These are phyloP conservation scores for Farysia itapuensis DNA, from an alignment of 1,284 basidiomycete genomes.

Conservation along the genomic window DNA sequence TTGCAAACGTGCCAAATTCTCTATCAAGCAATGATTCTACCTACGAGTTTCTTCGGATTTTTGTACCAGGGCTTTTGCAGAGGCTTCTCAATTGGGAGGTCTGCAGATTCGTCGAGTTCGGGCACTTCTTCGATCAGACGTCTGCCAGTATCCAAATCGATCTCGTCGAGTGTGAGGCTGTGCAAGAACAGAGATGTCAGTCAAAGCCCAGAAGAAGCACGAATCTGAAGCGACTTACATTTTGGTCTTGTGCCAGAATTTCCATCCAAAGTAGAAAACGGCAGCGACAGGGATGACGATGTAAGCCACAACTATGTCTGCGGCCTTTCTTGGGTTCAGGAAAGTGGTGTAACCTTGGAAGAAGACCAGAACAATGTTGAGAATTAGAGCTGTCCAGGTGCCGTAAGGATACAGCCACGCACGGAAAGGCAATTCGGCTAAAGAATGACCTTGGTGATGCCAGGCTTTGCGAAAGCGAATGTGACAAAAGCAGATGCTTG, in stretches of 20 bases:
- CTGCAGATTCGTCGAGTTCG: neutral
- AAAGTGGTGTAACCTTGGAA: slow-evolving; percentile 40
- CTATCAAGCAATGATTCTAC: slow-evolving; percentile 9
- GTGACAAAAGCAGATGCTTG: slow-evolving; percentile 33
- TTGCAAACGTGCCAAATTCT: too few species aligned
- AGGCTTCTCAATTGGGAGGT: neutral
- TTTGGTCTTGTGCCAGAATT: slow-evolving; percentile 61
- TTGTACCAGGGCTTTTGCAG: slow-evolving; percentile 17
- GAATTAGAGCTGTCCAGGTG: slow-evolving; percentile 15
- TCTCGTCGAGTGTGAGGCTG: slow-evolving; percentile 12
- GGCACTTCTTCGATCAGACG: slow-evolving; percentile 14
- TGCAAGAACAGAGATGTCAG: slow-evolving; percentile 2
- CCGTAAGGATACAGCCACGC: slow-evolving; percentile 29
- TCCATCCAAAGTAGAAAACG: slow-evolving; percentile 70
- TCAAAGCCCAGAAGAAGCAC: neutral
- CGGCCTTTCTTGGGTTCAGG: slow-evolving; percentile 26
- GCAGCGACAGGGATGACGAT: slow-evolving; percentile 75
- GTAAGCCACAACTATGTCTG: slow-evolving; percentile 81
- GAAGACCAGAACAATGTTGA: slow-evolving; percentile 38
- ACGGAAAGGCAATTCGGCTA: slow-evolving; percentile 32
- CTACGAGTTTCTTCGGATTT: slow-evolving; percentile 11
- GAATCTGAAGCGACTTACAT: neutral
- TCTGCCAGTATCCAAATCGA: slow-evolving; percentile 25
- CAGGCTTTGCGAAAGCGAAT: slow-evolving; percentile 42
- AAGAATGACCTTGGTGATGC: slow-evolving; percentile 17